Conservation (phyloP, 768 basidiomycete species). For the Tylopilus vinaceipallidus region DNA sequence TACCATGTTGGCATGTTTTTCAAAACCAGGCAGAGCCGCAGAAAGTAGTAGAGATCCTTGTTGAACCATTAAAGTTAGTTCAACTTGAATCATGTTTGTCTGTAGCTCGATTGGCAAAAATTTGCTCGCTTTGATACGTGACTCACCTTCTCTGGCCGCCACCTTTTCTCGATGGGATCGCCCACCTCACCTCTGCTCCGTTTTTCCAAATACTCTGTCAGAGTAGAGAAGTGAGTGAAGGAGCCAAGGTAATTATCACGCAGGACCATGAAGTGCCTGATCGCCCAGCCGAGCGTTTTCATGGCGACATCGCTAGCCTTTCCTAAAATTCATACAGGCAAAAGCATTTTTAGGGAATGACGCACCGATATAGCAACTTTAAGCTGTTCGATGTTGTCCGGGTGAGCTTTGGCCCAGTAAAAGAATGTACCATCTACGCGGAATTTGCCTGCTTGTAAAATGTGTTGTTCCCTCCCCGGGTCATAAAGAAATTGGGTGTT, state of each 20-base stretch:
- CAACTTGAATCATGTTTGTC: slow-evolving; percentile 83
- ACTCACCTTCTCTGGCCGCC: slow-evolving; percentile 73
- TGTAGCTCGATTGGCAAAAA: slow-evolving; percentile 30
- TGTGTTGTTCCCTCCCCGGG: slow-evolving; percentile 53
- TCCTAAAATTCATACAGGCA: slow-evolving; percentile 2
- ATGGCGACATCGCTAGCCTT: slow-evolving; percentile 57
- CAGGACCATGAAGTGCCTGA: slow-evolving; percentile 84
- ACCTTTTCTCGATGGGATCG: slow-evolving; percentile 78
- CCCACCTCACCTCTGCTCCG: slow-evolving; percentile 60
- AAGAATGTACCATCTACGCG: slow-evolving; percentile 68
- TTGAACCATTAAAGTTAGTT: slow-evolving; percentile 52
- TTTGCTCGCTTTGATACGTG: neutral
- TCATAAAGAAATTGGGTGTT: slow-evolving; percentile 77
- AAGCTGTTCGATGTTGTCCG: slow-evolving; percentile 78
- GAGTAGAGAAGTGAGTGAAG: slow-evolving; percentile 90
- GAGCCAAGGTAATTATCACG: slow-evolving; percentile 93
- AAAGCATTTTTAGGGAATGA: neutral
- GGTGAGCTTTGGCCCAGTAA: slow-evolving; percentile 63
- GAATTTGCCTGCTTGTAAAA: slow-evolving; percentile 60
- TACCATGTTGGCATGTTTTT: slow-evolving; percentile 28
- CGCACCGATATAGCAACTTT: slow-evolving; percentile 61
- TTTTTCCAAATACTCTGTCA: slow-evolving; percentile 80
- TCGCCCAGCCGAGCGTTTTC: slow-evolving; percentile 82
- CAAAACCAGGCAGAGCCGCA: slow-evolving; percentile 63
- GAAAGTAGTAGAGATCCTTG: slow-evolving; percentile 62